These are phyloP conservation scores for Cystobasidium slooffiae DNA, from an alignment of 1,284 basidiomycete genomes.

Conservation along the genomic window DNA sequence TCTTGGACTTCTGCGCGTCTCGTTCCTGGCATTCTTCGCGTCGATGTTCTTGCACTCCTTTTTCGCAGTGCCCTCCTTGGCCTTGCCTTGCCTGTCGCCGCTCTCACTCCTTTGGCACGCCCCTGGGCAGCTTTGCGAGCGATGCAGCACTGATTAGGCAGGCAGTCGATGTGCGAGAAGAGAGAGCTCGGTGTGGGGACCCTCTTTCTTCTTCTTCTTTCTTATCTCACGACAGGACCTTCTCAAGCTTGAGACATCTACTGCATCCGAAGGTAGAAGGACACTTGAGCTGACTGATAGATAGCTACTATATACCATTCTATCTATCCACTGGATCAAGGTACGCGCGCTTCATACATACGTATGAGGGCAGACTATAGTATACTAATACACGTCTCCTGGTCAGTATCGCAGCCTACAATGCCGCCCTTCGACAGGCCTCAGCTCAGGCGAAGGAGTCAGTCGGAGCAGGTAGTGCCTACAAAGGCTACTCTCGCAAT, in stretches of 20 bases:
- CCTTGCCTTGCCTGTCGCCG: not conserved
- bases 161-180: not conserved
- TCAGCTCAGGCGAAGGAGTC: constrained; percentile 13
- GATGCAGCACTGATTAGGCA: not conserved
- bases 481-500: constrained; percentile 11
- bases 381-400: not conserved
- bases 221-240: not conserved
- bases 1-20: too few relatives aligned
- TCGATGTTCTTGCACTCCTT: not conserved
- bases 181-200: not conserved
- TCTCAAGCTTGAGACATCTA: too few relatives aligned
- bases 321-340: too few relatives aligned
- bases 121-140: constrained; percentile 9
- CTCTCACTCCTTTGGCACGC: not conserved
- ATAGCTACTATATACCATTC: too few relatives aligned
- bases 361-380: too few relatives aligned
- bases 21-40: too few relatives aligned
- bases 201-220: not conserved
- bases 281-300: too few relatives aligned
- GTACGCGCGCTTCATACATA: too few relatives aligned
- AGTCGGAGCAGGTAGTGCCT: constrained; percentile 21
- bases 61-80: not conserved
- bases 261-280: too few relatives aligned
- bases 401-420: not conserved
- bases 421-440: constrained; percentile 6